Percentiles rank a stretch among this genome's conserved stretches.
phyloP scores from a whole-genome alignment of 306 rosid species.

The Vachellia pachyceras region DNA sequence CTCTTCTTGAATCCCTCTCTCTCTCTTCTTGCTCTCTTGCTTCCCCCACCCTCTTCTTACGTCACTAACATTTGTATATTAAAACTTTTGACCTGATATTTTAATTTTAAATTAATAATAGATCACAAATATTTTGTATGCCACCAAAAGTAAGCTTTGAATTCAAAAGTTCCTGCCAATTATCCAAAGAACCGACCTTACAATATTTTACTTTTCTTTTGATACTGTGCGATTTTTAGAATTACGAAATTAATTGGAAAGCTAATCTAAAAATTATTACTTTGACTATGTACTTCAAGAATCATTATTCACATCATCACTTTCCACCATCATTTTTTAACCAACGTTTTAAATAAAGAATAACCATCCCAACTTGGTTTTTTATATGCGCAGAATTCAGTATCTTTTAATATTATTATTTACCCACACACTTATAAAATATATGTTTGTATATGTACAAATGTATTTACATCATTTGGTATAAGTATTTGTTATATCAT shows the following conservation, averaged over 20 bases:
- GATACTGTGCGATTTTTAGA: not conserved
- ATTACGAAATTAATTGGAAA: not conserved
- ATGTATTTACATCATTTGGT: too few relatives aligned
- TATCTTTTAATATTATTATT: too few relatives aligned
- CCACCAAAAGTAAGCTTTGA: not conserved
- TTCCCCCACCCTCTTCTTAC: too few relatives aligned
- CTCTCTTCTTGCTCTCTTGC: too few relatives aligned
- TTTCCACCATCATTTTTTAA: not conserved
- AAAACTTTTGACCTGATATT: not conserved
- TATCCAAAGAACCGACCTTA: conserved; percentile 15
- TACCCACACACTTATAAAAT: too few relatives aligned
- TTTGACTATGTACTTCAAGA: not conserved
- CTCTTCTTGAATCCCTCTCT: too few relatives aligned
- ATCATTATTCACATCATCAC: not conserved
- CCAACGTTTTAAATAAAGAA: too few relatives aligned
- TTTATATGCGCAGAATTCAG: too few relatives aligned
- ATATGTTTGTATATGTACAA: too few relatives aligned
- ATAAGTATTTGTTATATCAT: not conserved
- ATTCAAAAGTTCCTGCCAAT: conserved; percentile 3
- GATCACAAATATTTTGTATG: not conserved
- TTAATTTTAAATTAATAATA: not conserved
- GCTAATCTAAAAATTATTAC: not conserved
- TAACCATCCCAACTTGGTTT: too few relatives aligned
- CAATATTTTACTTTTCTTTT: not conserved
- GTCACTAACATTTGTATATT: too few relatives aligned